These are phyloP conservation scores for Ogataea hybrid DNA, from an alignment of 1,139 yeast genomes.

Conservation along the genomic window DNA sequence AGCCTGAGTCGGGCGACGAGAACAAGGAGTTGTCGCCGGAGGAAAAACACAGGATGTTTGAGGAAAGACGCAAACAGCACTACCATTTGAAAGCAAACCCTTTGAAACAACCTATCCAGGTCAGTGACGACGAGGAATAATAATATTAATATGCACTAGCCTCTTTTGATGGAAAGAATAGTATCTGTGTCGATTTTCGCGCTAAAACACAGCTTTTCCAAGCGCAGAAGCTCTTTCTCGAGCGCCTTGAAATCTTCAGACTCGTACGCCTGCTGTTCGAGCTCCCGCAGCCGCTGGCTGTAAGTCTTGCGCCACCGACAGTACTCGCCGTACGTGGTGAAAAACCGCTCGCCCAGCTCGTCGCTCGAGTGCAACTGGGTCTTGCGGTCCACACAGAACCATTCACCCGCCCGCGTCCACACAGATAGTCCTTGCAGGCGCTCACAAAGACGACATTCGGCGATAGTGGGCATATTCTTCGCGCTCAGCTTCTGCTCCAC, in stretches of 20 bases:
- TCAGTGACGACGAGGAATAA: conserved; percentile 27
- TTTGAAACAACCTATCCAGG: conserved; percentile 34
- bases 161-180: conserved; percentile 2
- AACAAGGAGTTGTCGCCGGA: conserved; percentile 49
- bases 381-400: conserved; percentile 33
- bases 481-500: conserved; percentile 32
- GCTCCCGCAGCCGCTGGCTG: conserved; percentile 10
- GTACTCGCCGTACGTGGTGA: conserved; percentile 24
- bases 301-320: conserved; percentile 23
- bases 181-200: conserved; percentile 1
- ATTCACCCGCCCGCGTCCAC: conserved; percentile 37
- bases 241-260: conserved; percentile 17
- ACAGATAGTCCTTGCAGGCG: conserved; percentile 31
- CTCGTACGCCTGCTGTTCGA: conserved; percentile 20
- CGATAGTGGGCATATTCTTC: conserved; percentile 36
- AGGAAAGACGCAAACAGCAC: conserved; percentile 73
- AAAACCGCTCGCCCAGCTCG: conserved; percentile 23
- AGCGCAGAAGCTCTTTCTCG: conserved; percentile 14
- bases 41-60: conserved; percentile 66
- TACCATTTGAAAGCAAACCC: conserved; percentile 68
- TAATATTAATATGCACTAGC: background rate
- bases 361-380: conserved; percentile 14
- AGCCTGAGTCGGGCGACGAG: conserved; percentile 32
- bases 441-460: conserved; percentile 34
- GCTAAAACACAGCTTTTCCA: conserved; percentile 6